phyloP scores from a whole-genome alignment of 371 early-diverging fungal genomes.

The Quaeritorhiza haematococci region DNA sequence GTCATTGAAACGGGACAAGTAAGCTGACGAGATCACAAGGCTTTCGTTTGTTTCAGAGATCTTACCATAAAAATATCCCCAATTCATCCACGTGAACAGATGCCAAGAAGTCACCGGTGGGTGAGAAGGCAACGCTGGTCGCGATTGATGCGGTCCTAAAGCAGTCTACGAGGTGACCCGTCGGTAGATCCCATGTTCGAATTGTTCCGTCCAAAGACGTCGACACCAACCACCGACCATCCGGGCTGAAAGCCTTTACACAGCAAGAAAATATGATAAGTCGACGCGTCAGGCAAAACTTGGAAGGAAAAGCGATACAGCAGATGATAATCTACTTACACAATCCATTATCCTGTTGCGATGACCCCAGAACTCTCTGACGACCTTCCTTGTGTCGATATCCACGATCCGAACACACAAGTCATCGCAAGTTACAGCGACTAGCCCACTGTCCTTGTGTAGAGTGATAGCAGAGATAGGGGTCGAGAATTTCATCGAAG shows the following conservation, averaged over 20 bases:
- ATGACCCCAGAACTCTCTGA: constrained; percentile 87
- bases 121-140: constrained; percentile 82
- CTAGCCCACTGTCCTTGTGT: constrained; percentile 68
- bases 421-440: constrained; percentile 84
- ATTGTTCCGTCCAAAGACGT: constrained; percentile 79
- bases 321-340: constrained; percentile 38
- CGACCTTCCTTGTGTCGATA: constrained; percentile 68
- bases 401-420: constrained; percentile 80
- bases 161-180: constrained; percentile 81
- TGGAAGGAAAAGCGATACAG: neutral
- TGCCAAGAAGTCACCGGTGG: constrained; percentile 85
- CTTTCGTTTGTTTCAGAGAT: too few species aligned
- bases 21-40: too few species aligned
- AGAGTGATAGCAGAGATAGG: constrained; percentile 60
- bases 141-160: constrained; percentile 71
- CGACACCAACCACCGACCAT: constrained; percentile 89
- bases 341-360: constrained; percentile 79
- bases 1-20: too few species aligned
- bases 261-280: neutral
- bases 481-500: constrained; percentile 65
- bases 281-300: constrained; percentile 1
- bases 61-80: constrained; percentile 82
- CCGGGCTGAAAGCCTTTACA: constrained; percentile 75
- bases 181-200: constrained; percentile 92
- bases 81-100: constrained; percentile 86